phyloP scores from a whole-genome alignment of 2,329 filamentous ascomycete species.

The Aspergillus latus region DNA sequence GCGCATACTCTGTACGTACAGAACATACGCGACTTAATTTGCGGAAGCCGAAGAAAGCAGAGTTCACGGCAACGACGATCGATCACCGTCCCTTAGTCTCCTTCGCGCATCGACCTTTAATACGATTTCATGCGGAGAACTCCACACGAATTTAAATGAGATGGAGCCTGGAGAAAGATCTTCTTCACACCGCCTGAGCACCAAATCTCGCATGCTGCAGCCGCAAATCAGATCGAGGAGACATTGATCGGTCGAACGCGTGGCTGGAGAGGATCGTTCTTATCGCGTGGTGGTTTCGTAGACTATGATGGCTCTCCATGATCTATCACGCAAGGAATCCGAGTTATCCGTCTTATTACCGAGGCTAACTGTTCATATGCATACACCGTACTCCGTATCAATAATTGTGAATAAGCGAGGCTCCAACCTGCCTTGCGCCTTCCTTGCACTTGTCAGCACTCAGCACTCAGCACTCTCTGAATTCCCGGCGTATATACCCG shows the following conservation, averaged over 20 bases:
- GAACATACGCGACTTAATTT: not conserved
- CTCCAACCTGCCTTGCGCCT: not conserved
- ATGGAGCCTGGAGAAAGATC: not conserved
- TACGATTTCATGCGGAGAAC: not conserved
- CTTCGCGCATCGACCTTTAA: not conserved
- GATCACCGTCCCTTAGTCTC: not conserved
- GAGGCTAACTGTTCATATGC: not conserved
- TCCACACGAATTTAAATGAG: not conserved
- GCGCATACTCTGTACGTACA: not conserved
- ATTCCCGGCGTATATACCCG: conserved; percentile 3
- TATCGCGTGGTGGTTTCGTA: not conserved
- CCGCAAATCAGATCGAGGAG: conserved; percentile 1
- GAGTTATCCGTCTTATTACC: not conserved
- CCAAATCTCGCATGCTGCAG: conserved; percentile 1
- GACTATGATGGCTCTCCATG: not conserved
- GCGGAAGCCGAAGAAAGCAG: not conserved
- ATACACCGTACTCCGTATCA: not conserved
- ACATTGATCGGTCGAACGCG: not conserved
- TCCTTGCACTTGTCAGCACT: no score
- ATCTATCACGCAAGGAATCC: not conserved
- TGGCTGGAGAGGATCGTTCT: not conserved
- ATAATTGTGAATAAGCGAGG: not conserved
- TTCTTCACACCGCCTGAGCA: not conserved
- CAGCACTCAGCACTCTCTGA: not conserved
- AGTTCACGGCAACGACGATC: not conserved